phyloP scores from a whole-genome alignment of 2,329 filamentous ascomycete genomes.

The Pseudopithomyces chartarum region DNA sequence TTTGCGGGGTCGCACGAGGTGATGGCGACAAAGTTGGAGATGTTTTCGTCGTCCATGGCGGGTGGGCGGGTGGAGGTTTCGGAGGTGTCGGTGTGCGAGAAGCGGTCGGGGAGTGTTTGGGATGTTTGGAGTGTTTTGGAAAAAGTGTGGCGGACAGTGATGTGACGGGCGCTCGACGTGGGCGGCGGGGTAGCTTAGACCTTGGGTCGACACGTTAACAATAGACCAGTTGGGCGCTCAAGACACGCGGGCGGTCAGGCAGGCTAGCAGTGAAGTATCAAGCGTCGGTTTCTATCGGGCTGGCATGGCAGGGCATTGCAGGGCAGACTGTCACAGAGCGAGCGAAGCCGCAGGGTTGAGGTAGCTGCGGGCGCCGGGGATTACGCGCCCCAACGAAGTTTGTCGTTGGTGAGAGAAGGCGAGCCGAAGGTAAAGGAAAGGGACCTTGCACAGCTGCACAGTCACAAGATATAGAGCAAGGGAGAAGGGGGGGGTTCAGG shows the following conservation, averaged over 20 bases:
- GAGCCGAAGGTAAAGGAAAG: not conserved
- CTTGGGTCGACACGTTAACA: conserved; percentile 16
- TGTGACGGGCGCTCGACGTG: conserved; percentile 15
- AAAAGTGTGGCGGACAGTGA: conserved; percentile 18
- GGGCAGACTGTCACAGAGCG: conserved; percentile 13
- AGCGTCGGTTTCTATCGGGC: conserved; percentile 7
- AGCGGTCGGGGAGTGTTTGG: not conserved
- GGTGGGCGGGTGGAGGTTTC: conserved; percentile 9
- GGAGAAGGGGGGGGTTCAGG: too few relatives aligned
- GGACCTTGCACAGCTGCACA: too few relatives aligned
- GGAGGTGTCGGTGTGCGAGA: not conserved
- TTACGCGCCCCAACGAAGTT: not conserved
- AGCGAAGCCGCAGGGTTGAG: not conserved
- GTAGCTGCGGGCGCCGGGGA: not conserved
- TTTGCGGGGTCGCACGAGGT: conserved; percentile 76
- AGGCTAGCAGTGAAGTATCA: not conserved
- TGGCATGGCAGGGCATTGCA: conserved; percentile 8
- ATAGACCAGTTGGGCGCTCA: not conserved
- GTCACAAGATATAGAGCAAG: not conserved
- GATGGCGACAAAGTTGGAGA: conserved; percentile 80
- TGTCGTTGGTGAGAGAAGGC: not conserved
- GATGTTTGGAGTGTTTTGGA: not conserved
- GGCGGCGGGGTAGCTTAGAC: conserved; percentile 30
- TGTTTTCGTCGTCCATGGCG: conserved; percentile 57
- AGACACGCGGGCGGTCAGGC: not conserved